These are phyloP conservation scores for Podaxis rugospora DNA, from an alignment of 768 basidiomycete species.

Conservation along the genomic window DNA sequence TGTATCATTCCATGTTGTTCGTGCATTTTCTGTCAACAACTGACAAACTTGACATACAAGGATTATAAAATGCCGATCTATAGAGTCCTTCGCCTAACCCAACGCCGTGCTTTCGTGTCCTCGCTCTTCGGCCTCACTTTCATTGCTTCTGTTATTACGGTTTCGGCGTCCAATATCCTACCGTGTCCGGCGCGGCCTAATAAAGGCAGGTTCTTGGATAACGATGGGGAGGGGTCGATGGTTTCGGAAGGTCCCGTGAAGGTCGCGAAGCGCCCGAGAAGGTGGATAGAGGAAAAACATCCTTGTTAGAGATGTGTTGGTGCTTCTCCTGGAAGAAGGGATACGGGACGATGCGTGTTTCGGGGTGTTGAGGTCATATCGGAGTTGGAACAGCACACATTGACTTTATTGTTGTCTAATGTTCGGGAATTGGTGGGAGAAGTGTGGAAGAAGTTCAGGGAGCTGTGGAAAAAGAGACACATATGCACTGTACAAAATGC, in stretches of 20 bases:
- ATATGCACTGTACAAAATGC: conserved; percentile 20
- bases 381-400: background rate
- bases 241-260: conserved; percentile 35
- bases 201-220: conserved; percentile 57
- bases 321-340: background rate
- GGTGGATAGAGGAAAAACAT: conserved; percentile 79
- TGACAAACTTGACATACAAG: background rate
- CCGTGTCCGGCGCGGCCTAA: conserved; percentile 74
- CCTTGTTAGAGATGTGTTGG: conserved; percentile 27
- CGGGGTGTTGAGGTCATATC: background rate
- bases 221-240: conserved; percentile 24
- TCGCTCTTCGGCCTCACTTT: conserved; percentile 80
- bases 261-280: conserved; percentile 56
- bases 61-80: conserved; percentile 52
- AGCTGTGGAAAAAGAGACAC: background rate
- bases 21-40: background rate
- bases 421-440: background rate
- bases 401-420: background rate
- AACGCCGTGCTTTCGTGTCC: conserved; percentile 70
- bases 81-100: conserved; percentile 56
- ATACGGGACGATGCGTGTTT: background rate
- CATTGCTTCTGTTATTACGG: conserved; percentile 72
- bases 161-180: conserved; percentile 72
- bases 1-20: background rate
- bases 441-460: background rate